These are phyloP conservation scores for Neurospora sp. DNA, from an alignment of 2,329 filamentous ascomycete genomes.

Conservation along the genomic window DNA sequence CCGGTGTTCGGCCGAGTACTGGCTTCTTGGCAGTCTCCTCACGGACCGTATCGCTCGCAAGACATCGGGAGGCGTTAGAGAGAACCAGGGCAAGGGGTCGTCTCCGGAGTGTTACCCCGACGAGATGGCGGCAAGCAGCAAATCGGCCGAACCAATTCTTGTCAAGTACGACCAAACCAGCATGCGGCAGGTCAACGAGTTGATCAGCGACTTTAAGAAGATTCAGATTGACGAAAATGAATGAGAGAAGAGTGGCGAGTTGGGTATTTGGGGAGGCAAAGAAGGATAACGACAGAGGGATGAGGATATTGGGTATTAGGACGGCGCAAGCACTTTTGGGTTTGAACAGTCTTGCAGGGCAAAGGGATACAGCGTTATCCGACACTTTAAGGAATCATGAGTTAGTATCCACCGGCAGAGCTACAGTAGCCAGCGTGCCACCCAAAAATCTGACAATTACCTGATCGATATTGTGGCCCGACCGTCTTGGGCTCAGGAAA, in stretches of 20 bases:
- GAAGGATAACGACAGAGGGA: background rate
- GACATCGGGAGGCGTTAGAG: background rate
- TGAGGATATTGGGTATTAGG: background rate
- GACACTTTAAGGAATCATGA: background rate
- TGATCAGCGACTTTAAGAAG: slow-evolving; percentile 26
- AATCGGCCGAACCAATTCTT: slow-evolving; percentile 20
- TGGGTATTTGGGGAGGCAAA: background rate
- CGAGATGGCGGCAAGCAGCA: background rate
- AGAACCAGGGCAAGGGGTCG: background rate
- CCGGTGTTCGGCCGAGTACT: slow-evolving; percentile 24
- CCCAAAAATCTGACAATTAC: background rate
- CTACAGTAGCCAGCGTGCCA: background rate
- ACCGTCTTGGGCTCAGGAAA: background rate
- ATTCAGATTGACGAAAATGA: slow-evolving; percentile 17
- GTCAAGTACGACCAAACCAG: slow-evolving; percentile 29
- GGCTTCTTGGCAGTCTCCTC: slow-evolving; percentile 25
- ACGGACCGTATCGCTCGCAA: slow-evolving; percentile 18
- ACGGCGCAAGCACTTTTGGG: background rate
- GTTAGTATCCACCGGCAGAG: background rate
- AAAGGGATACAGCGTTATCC: background rate
- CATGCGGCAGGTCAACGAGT: slow-evolving; percentile 28
- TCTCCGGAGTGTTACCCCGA: background rate
- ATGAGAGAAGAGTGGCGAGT: background rate
- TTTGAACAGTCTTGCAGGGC: background rate
- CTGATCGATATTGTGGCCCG: background rate